Conservation (phyloP, 148 eudicot genomes). For the Linanthus parryae region DNA sequence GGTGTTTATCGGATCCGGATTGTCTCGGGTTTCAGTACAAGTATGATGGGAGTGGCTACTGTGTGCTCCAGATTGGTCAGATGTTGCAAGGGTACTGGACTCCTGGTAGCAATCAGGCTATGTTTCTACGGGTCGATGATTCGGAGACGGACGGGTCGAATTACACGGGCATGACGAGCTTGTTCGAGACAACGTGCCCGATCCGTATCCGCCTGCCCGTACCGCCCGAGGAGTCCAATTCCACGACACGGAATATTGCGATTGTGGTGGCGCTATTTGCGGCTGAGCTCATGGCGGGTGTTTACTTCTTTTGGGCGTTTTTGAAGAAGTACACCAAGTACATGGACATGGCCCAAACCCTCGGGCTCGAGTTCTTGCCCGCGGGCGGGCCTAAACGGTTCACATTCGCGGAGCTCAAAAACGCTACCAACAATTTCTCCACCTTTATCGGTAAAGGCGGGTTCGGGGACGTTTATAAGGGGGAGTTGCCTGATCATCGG, state of each 20-base stretch:
- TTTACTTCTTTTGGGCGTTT: constrained; percentile 64
- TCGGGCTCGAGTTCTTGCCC: constrained; percentile 69
- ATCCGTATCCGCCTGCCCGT: constrained; percentile 41
- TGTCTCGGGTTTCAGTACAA: constrained; percentile 66
- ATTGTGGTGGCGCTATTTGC: constrained; percentile 42
- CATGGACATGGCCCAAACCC: constrained; percentile 81
- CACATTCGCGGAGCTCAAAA: constrained; percentile 45
- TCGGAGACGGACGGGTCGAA: constrained; percentile 30
- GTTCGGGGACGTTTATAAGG: constrained; percentile 69
- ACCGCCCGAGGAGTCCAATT: constrained; percentile 43
- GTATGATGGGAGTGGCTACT: constrained; percentile 51
- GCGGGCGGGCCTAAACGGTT: constrained; percentile 72
- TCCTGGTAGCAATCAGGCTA: constrained; percentile 35
- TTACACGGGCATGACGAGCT: constrained; percentile 58
- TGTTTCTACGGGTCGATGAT: constrained; percentile 50
- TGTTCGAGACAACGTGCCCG: constrained; percentile 62
- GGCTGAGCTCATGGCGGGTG: constrained; percentile 61
- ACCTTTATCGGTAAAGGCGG: constrained; percentile 61
- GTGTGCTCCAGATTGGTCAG: constrained; percentile 38
- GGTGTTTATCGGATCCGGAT: constrained; percentile 28
- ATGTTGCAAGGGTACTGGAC: constrained; percentile 60
- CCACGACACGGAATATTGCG: constrained; percentile 51
- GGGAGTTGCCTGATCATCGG: constrained; percentile 58
- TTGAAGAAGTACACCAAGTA: constrained; percentile 76
- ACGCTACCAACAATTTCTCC: constrained; percentile 59